Conservation (phyloP, 345 rosid genomes). For the Eucalyptus decipiens region DNA sequence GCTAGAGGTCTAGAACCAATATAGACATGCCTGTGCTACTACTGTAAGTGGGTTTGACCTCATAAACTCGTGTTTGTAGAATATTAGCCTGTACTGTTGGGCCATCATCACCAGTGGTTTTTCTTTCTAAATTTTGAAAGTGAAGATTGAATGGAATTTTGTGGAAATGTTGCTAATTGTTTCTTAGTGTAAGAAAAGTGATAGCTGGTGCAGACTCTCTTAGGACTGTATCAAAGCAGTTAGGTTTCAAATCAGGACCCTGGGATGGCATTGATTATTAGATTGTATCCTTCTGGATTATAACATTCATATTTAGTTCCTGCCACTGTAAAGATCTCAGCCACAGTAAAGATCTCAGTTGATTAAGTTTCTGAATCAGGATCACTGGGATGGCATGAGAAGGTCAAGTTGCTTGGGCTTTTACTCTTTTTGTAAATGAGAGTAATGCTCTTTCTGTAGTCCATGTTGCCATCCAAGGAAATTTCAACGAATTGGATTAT, state of each 20-base stretch:
- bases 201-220: background rate
- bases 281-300: background rate
- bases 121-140: background rate
- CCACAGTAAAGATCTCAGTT: background rate
- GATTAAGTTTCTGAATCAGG: background rate
- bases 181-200: background rate
- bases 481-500: background rate
- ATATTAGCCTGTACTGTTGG: background rate
- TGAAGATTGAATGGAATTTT: background rate
- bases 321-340: background rate
- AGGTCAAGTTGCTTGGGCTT: background rate
- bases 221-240: background rate
- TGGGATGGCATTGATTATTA: background rate
- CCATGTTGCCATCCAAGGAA: background rate
- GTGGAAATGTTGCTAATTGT: background rate
- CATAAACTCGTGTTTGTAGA: background rate
- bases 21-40: background rate
- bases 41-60: background rate
- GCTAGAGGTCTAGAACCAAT: background rate
- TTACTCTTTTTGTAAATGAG: background rate
- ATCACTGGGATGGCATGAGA: background rate
- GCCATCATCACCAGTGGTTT: background rate
- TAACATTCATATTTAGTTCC: background rate
- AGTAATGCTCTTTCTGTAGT: background rate
- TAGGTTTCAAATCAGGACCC: background rate